Base-by-base conservation (phyloP, 129 eudicot genomes). In the Ambrosia artemisiifolia region DNA sequence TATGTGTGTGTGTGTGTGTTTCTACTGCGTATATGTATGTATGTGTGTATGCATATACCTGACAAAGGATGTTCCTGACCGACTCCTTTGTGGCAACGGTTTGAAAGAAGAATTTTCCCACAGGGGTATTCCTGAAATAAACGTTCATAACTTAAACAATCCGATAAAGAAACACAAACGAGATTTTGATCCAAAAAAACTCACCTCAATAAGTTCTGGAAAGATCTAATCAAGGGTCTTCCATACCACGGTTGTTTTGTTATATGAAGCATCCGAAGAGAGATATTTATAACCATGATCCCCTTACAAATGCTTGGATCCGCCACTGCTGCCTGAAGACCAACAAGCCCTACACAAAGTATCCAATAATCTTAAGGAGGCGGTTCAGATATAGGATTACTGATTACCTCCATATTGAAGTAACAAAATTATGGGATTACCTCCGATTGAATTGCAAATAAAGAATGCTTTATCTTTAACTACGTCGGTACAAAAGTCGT, bases 401-500 rank as follows among this genome's bases (percentile, higher is more conserved):
- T 35, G 38, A 35, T 35, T 35, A 35, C 38, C 38, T 35, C 38
- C 53, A 19, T 1, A 62, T 62, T n/a, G 43, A 65, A 63, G 34
- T 8, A 20, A 33, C 17, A 43, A 46, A 49, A n/a, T 14, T 50
- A 18, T 6, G 59, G 59, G 42, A 43, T 72, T 65, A 91, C 98
- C 98, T 90, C 98, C 98, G 32, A 94, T 90, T 18, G 98, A 90
- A 75, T 94, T 94, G 97, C 98, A 94, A 38, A 90, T 82, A 77
- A 90, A 90, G 90, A 94, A 94, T 35, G 96, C 97, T 73, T 86
- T 60, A 63, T 84, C 96, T 82, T 81, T 77, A 50, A 94, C 89
- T 28, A 94, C 76, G 10, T 88, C 88, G 9, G 19, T 67, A 72
- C 97, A 94, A 68, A 94, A 90, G 69, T 94, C 96, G 67, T 94